Evolutionary conservation across 176 grass and related monocot species (phyloP), one percentile per base, ranked within the genome.

Genomic region (Musa beccarii): DNA sequence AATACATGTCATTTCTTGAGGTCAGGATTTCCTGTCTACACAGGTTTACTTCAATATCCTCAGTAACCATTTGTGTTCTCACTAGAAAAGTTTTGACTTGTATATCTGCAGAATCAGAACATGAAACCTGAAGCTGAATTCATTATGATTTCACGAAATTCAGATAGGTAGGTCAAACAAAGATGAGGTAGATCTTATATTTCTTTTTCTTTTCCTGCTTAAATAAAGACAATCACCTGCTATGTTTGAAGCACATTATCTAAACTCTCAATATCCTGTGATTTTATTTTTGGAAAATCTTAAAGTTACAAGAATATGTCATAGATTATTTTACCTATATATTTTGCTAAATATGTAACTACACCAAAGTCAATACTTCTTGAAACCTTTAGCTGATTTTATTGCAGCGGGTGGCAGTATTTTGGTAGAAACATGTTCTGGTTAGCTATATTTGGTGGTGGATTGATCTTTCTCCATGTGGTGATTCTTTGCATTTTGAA

Each of bases 401-500:
- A 11, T 83, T 69, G 26, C 49, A 69, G 63, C 71, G 92, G 89
- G 84, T 98, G 90, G 95, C 87, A 85, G 11, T 87, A 85, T 51
- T 98, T 98, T 17, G 80, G 84, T 56, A 85, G 90, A 61, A 98
- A 93, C 88, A 87, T 98, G 86, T 77, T 98, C 22, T 98, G 95
- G 95, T 66, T 93, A 78, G 90, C 78, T 1, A 82, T 91, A 49
- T 83, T 98, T 11, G 86, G 82, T 2, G 90, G 84, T 56, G 88
- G 90, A 11, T 80, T 98, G 49, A 51, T 91, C 43, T 69, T 93
- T 50, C 74, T 89, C 17, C 95, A 93, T 53, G 54, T 71, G 11
- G 56, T 72, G n/a, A 43, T 87, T 75, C 82, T 98, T 74, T 53
- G 86, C 10, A 80, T 75, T 67, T 34, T 98, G 16, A 83, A 66